These are phyloP conservation scores for Lasiodiplodia sp. DNA, from an alignment of 2,329 filamentous ascomycete genomes.

Conservation along the genomic window DNA sequence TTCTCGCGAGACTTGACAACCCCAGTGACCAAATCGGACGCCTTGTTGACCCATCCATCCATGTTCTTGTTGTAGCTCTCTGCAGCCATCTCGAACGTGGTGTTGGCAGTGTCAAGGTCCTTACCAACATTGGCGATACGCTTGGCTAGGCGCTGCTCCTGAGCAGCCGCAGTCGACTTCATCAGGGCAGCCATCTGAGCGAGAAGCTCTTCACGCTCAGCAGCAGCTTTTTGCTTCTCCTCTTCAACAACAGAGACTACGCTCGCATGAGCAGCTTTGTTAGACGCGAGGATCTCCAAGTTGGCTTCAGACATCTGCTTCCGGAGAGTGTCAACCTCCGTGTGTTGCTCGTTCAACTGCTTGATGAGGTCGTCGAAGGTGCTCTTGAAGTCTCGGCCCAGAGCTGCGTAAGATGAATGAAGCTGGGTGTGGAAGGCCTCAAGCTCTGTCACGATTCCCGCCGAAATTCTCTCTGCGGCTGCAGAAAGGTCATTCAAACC, in stretches of 20 bases:
- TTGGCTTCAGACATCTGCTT: conserved; percentile 76
- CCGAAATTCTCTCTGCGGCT: conserved; percentile 87
- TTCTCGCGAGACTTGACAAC: conserved; percentile 76
- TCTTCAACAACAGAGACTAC: conserved; percentile 76
- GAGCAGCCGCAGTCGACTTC: conserved; percentile 73
- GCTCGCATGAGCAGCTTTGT: conserved; percentile 68
- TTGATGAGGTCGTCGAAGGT: conserved; percentile 83
- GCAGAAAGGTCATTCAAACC: conserved; percentile 83
- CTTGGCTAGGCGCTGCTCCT: conserved; percentile 73
- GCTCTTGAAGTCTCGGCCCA: conserved; percentile 85
- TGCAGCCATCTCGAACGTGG: conserved; percentile 70
- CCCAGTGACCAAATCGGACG: conserved; percentile 72
- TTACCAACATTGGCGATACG: conserved; percentile 69
- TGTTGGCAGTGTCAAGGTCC: conserved; percentile 69
- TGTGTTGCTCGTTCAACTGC: conserved; percentile 77
- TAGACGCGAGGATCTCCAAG: conserved; percentile 71
- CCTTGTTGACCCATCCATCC: conserved; percentile 74
- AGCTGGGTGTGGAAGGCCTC: conserved; percentile 82
- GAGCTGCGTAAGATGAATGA: conserved; percentile 80
- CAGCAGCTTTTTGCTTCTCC: conserved; percentile 74
- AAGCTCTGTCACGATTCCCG: conserved; percentile 86
- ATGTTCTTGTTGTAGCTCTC: conserved; percentile 73
- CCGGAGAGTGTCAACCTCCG: conserved; percentile 76
- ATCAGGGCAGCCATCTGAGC: conserved; percentile 80
- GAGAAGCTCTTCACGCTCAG: conserved; percentile 77